Percentiles rank a stretch among this genome's conserved stretches.
Conservation (phyloP, 2,329 filamentous ascomycete species). For the Bipolaris victoriae region DNA sequence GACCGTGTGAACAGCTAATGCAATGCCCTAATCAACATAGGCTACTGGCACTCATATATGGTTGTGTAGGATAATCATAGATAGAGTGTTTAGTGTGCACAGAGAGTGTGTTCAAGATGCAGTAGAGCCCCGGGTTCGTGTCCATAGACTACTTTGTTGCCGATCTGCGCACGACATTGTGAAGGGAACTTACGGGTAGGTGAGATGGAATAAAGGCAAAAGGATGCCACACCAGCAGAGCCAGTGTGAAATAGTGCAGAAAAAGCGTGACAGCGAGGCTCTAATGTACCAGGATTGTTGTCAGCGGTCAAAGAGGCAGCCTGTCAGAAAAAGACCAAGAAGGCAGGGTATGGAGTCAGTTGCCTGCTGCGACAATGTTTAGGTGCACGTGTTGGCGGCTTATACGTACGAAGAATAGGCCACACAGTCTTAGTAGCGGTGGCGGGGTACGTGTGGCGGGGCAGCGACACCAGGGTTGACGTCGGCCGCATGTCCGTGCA, state of each 20-base stretch:
- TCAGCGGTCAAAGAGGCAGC: not conserved
- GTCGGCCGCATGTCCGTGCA: conserved; percentile 17
- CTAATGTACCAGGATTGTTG: not conserved
- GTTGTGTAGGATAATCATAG: not conserved
- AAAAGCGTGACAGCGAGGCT: not conserved
- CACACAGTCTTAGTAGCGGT: conserved; percentile 6
- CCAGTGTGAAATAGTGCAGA: not conserved
- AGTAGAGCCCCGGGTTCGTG: not conserved
- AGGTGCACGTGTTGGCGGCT: conserved; percentile 1
- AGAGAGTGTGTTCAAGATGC: not conserved
- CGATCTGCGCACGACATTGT: not conserved
- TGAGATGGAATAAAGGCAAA: not conserved
- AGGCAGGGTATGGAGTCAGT: not conserved
- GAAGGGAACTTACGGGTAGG: conserved; percentile 1
- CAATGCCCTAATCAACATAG: not conserved
- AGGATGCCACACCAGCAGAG: conserved; percentile 3
- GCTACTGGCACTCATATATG: too few species aligned
- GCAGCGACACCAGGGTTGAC: conserved; percentile 13
- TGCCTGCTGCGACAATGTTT: conserved; percentile 1
- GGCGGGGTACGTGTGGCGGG: conserved; percentile 34
- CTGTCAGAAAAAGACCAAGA: not conserved
- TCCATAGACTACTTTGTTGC: not conserved
- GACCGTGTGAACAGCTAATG: not conserved
- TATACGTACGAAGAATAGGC: not conserved
- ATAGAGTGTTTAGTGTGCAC: not conserved